Evolutionary conservation across 768 basidiomycete genomes (phyloP).

Genomic region (Candolleomyces eurysporus): DNA sequence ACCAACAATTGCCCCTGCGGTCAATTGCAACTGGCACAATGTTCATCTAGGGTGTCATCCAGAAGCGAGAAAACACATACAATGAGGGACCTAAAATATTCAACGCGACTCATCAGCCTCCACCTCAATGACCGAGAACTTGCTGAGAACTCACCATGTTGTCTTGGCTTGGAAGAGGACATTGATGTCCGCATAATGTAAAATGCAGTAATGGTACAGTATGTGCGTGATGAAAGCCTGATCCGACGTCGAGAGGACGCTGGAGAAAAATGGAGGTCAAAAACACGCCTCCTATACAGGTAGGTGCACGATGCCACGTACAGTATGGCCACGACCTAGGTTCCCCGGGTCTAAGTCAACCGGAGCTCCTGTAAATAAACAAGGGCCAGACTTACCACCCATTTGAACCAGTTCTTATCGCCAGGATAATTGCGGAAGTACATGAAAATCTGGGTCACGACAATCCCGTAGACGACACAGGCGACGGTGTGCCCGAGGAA

Average conservation of each 20-base stretch:
- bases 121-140: not conserved
- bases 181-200: constrained; percentile 36
- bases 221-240: constrained; percentile 56
- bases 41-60: constrained; percentile 3
- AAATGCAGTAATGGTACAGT: constrained; percentile 55
- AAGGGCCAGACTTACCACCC: constrained; percentile 38
- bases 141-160: constrained; percentile 40
- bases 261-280: constrained; percentile 15
- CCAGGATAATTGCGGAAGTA: constrained; percentile 56
- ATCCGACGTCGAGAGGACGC: constrained; percentile 52
- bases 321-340: constrained; percentile 41
- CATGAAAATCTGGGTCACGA: constrained; percentile 50
- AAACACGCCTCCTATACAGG: not conserved
- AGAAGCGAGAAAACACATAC: constrained; percentile 30
- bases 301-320: constrained; percentile 17
- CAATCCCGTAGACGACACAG: constrained; percentile 51
- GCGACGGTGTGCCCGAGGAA: constrained; percentile 59
- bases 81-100: constrained; percentile 43
- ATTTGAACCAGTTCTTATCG: constrained; percentile 51
- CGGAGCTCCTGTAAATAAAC: not conserved
- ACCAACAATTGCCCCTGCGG: constrained; percentile 49
- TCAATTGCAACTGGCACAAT: constrained; percentile 42
- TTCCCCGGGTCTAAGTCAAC: not conserved
- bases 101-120: constrained; percentile 1
- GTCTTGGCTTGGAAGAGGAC: constrained; percentile 36